These are phyloP conservation scores for Metschnikowia henanensis DNA, from an alignment of 805 yeast genomes.

Conservation along the genomic window DNA sequence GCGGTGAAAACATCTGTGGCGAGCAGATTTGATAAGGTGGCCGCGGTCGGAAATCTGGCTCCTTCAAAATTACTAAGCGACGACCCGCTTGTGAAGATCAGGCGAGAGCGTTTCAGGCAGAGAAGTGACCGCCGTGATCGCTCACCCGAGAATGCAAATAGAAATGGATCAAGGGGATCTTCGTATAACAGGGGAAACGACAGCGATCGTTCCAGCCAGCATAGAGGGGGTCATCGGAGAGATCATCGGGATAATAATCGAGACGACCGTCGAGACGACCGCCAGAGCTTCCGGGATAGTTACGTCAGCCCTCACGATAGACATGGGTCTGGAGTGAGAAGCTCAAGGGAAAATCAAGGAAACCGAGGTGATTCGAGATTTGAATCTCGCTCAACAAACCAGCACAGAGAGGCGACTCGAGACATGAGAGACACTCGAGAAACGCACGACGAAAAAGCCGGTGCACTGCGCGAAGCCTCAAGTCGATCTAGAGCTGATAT, in stretches of 20 bases:
- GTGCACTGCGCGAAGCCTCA: too few relatives aligned
- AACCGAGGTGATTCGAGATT: too few relatives aligned
- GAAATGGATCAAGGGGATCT: background rate
- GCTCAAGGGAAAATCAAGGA: too few relatives aligned
- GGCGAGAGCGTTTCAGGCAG: conserved; percentile 15
- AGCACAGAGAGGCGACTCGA: too few relatives aligned
- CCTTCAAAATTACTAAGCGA: conserved; percentile 25
- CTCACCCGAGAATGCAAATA: background rate
- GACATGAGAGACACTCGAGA: too few relatives aligned
- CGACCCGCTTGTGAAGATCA: conserved; percentile 53
- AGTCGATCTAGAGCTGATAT: too few relatives aligned
- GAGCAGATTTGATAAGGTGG: conserved; percentile 26
- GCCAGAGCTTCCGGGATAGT: background rate
- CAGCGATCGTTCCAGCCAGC: too few relatives aligned
- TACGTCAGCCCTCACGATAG: too few relatives aligned
- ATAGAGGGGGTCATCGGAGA: background rate
- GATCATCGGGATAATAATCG: background rate
- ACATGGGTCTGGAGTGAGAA: too few relatives aligned
- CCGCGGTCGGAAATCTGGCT: conserved; percentile 22
- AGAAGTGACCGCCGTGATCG: conserved; percentile 4
- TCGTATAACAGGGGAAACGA: too few relatives aligned
- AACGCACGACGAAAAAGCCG: too few relatives aligned
- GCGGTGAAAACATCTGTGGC: conserved; percentile 33
- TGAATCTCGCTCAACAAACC: too few relatives aligned
- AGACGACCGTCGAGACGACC: background rate